A percentile compares a stretch with the other conserved stretches of the same genome.
These are phyloP conservation scores for Irpex sp. DNA, from an alignment of 1,284 basidiomycete genomes.

Conservation along the genomic window DNA sequence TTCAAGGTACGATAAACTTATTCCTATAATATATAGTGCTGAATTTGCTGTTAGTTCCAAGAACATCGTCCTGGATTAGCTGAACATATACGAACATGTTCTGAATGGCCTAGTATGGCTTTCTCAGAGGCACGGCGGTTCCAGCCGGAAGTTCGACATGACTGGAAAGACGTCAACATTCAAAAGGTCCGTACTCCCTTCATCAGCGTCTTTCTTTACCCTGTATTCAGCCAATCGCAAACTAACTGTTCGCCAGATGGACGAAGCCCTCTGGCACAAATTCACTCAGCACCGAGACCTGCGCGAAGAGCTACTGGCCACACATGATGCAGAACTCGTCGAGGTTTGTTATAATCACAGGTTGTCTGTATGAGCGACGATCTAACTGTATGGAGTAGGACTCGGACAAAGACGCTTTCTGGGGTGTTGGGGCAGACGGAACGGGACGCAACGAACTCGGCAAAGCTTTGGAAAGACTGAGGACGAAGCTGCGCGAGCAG, in stretches of 20 bases:
- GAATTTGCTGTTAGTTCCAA: slow-evolving; percentile 42
- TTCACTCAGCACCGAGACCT: slow-evolving; percentile 61
- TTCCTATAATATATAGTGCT: neutral
- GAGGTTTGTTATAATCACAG: slow-evolving; percentile 38
- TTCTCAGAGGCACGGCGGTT: slow-evolving; percentile 66
- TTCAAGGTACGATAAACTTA: slow-evolving; percentile 43
- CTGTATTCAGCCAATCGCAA: neutral
- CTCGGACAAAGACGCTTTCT: slow-evolving; percentile 55
- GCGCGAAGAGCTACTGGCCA: slow-evolving; percentile 49
- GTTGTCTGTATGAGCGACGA: neutral
- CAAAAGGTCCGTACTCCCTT: slow-evolving; percentile 38
- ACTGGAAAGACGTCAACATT: slow-evolving; percentile 63
- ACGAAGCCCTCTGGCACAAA: slow-evolving; percentile 52
- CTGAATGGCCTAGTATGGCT: slow-evolving; percentile 54
- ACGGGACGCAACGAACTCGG: slow-evolving; percentile 22
- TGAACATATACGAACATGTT: slow-evolving; percentile 60
- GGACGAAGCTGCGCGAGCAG: slow-evolving; percentile 6
- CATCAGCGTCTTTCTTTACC: neutral
- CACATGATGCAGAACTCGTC: slow-evolving; percentile 56
- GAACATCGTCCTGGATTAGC: slow-evolving; percentile 53
- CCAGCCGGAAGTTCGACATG: slow-evolving; percentile 50
- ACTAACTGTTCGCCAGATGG: slow-evolving; percentile 45
- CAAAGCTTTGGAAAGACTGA: slow-evolving; percentile 19
- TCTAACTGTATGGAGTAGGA: slow-evolving; percentile 34
- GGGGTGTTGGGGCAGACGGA: slow-evolving; percentile 20